Base-by-base conservation (phyloP, 2,329 filamentous ascomycete species). In the Alternaria hordeiaustralica region DNA sequence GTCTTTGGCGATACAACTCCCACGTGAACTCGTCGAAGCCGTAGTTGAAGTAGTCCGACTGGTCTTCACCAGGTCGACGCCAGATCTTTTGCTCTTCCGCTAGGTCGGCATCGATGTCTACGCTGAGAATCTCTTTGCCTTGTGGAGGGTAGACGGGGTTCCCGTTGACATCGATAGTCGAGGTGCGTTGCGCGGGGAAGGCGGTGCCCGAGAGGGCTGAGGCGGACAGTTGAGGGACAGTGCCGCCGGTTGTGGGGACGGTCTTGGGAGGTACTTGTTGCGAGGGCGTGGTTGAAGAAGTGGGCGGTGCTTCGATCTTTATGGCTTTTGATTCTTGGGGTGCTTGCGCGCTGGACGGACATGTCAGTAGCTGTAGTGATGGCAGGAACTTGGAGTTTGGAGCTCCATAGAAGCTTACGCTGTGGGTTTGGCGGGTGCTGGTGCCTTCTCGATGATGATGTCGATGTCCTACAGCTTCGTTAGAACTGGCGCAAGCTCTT, bases 11-110 rank as follows among this genome's bases (percentile, higher is more conserved):
- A 79, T 99, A 99, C 58, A 94, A 88, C 6, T 94, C 92, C 96
- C 96, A 99, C 1, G 94, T 97, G 81, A 97, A 98, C 81, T 98
- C 95, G 82, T 98, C 95, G 77, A 98, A 98, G 62, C 95, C 95
- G 81, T 98, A 98, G 84, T 98, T 98, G 87, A 98, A 98, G 82
- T 97, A 98, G 79, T 99, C 96, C 63, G 92, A 96, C 58, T 97
- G 89, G 75, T 99, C 96, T 11, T 95, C 94, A 50, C 96, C 96
- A 0, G 96, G 96, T 68, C 94, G 90, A 47, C 96, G 90, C 96
- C 96, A 99, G 18, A 95, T 94, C 80, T 97, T 98, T 67, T 94
- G 92, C 66, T 87, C 84, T 73, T 94, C 93, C 58, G 85, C 84
- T 20, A 85, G 77, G 66, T 86, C 83, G 50, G 83, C 83, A 66